A percentile compares a stretch with the other conserved stretches of the same genome.
These are phyloP conservation scores for Microcyclospora pomicola DNA, from an alignment of 2,329 filamentous ascomycete species.

Conservation along the genomic window DNA sequence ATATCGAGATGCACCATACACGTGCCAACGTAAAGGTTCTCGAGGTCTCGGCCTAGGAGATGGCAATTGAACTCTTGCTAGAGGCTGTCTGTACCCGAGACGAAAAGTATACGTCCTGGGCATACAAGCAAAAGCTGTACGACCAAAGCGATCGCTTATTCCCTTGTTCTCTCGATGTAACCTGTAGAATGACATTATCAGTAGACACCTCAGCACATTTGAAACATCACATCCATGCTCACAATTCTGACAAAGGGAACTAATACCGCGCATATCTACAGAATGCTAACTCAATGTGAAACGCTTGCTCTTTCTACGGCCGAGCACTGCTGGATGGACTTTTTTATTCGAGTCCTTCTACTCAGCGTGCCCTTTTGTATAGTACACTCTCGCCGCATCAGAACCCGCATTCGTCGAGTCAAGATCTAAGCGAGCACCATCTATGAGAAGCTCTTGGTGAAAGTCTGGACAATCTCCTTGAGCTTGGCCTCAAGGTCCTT, in stretches of 20 bases:
- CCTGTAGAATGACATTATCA: no score
- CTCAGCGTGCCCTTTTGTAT: background rate
- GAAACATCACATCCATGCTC: no score
- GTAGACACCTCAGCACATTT: no score
- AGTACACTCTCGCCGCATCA: background rate
- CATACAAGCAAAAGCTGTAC: no score
- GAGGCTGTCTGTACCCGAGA: no score
- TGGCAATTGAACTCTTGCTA: no score
- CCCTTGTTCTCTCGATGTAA: no score
- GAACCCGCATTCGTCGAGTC: background rate
- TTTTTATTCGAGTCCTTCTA: background rate
- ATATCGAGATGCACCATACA: no score
- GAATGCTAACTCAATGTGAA: background rate
- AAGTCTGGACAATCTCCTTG: conserved; percentile 60
- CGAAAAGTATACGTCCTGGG: no score
- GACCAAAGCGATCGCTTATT: no score
- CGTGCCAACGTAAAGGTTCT: no score
- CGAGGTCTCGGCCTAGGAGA: no score
- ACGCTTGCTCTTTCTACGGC: background rate
- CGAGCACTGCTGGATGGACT: background rate
- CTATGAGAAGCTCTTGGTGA: conserved; percentile 83
- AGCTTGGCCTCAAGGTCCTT: conserved; percentile 81
- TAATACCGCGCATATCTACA: background rate
- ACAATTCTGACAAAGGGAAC: background rate
- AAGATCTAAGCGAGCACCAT: conserved; percentile 1